These are phyloP conservation scores for Neurospora africana DNA, from an alignment of 495 filamentous ascomycete species.

Conservation along the genomic window DNA sequence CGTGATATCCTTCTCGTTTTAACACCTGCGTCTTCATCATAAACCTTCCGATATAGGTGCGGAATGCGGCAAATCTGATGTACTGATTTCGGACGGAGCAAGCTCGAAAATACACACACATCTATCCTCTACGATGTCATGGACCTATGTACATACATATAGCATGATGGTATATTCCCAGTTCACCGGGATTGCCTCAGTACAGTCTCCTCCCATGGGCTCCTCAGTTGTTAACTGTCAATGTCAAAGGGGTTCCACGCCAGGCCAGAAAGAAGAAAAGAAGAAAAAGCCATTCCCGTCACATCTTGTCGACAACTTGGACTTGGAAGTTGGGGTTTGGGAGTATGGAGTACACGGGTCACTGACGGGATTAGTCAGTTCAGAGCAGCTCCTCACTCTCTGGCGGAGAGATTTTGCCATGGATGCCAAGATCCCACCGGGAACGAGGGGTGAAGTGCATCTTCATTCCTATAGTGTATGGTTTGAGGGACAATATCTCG, in stretches of 20 bases:
- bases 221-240: not conserved
- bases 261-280: not conserved
- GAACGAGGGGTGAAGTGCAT: not conserved
- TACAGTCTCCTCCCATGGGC: too few species aligned
- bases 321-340: not conserved
- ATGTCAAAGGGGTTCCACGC: not conserved
- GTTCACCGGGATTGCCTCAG: not conserved
- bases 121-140: not conserved
- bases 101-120: not conserved
- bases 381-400: too few species aligned
- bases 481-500: not conserved
- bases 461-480: not conserved
- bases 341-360: not conserved
- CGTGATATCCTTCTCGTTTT: constrained; percentile 87
- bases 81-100: not conserved
- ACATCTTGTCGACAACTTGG: not conserved
- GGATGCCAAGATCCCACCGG: not conserved
- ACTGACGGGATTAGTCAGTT: not conserved
- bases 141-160: not conserved
- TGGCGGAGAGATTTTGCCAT: not conserved
- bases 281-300: not conserved
- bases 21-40: constrained; percentile 76
- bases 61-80: constrained; percentile 29
- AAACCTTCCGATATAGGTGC: constrained; percentile 86
- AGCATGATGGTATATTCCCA: not conserved